Evolutionary conservation across 305 asterid species (phyloP), one percentile per base, ranked within the genome.

Genomic region (Plantago coronopus): DNA sequence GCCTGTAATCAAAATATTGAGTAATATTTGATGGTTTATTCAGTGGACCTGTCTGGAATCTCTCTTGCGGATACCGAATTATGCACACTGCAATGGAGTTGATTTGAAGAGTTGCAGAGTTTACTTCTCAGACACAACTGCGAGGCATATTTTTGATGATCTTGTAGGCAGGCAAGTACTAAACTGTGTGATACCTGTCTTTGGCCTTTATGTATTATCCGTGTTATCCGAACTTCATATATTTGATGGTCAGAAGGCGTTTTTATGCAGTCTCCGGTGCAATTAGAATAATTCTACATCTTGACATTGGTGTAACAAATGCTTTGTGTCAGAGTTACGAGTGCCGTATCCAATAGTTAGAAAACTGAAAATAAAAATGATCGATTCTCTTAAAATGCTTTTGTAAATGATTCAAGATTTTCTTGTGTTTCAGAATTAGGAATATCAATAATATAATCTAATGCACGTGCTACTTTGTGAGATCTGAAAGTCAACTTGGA

Each of bases 1-100:
- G 67, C 12, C 61, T 62, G 67, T 66, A 31, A 56, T 64, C 42
- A 38, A n/a, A 55, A 38, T 54, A 54, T 70, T 74, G 63, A 70
- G 64, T 63, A 31, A 59, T 51, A 20, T 63, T 37, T 64, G 48
- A 57, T 74, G 63, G 49, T 74, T 67, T 50, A 53, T 68, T 68
- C 83, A 87, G 89, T 91, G 98, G 98, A 78, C 78, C 76, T 84
- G 98, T 79, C 75, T 82, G 25, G 96, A 91, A 69, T 79, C 79
- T 61, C 70, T 91, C 29, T 68, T 88, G 76, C 83, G 83, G 54
- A 68, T 88, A 53, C 85, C 95, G 48, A 78, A 78, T 25, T 72
- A 63, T 77, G 83, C 82, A 46, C 78, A 54, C 55, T 22, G 59
- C 70, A 72, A 74, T 61, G 85, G 84, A 69, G 79, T 67, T 64